Evolutionary conservation across 2,329 filamentous ascomycete genomes (phyloP).

Genomic region (Teratosphaeriaceae sp.): DNA sequence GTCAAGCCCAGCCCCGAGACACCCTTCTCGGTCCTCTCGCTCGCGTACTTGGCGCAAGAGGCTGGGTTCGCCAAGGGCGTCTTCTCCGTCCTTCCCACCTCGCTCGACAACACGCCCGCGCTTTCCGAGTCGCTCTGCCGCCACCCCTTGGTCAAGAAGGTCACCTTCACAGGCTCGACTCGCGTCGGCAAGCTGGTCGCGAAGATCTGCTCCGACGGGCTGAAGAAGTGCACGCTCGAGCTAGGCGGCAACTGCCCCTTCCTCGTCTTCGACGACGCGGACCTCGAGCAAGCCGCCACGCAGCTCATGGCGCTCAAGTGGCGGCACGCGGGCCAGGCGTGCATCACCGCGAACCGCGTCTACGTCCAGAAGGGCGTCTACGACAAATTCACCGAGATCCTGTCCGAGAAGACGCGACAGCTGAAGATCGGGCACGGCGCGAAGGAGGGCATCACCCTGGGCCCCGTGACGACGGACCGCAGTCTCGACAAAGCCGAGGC

Average conservation of each 20-base stretch:
- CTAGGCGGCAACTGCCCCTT: constrained; percentile 61
- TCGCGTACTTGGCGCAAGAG: constrained; percentile 48
- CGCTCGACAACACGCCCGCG: constrained; percentile 48
- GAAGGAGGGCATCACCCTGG: constrained; percentile 51
- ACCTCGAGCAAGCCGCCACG: constrained; percentile 50
- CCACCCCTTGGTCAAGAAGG: constrained; percentile 55
- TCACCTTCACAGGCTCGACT: constrained; percentile 56
- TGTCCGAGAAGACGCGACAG: constrained; percentile 46
- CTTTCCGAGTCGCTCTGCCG: constrained; percentile 50
- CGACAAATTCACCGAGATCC: constrained; percentile 51
- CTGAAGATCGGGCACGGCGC: constrained; percentile 58
- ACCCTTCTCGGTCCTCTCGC: constrained; percentile 49
- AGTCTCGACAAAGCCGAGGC: constrained; percentile 50
- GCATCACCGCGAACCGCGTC: constrained; percentile 59
- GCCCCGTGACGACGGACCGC: constrained; percentile 51
- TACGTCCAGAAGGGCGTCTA: constrained; percentile 59
- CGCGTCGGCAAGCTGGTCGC: constrained; percentile 57
- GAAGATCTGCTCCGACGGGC: constrained; percentile 50
- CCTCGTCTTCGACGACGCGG: constrained; percentile 58
- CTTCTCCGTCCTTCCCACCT: constrained; percentile 56
- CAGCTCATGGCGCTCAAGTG: constrained; percentile 46
- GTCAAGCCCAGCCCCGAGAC: constrained; percentile 65
- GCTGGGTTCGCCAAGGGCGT: constrained; percentile 55
- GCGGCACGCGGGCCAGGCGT: constrained; percentile 58
- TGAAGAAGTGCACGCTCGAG: constrained; percentile 60